Evolutionary conservation across 352 stramenopile genomes (phyloP).

Genomic region (Phytophthora melonis): DNA sequence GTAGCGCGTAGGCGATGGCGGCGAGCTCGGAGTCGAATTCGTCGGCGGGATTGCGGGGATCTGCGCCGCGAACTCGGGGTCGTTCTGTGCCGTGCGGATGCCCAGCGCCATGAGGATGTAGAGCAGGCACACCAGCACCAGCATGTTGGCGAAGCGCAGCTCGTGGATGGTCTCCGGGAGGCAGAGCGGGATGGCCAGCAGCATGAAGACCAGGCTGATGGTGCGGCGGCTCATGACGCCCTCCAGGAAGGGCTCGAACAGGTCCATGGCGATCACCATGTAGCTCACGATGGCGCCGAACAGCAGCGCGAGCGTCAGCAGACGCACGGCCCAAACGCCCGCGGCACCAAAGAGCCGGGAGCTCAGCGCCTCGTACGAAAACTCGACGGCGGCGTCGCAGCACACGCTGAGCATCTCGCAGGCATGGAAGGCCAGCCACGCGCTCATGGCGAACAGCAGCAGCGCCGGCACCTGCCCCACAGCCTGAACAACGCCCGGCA

Average conservation of each 20-base stretch:
- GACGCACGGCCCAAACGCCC: constrained; percentile 76
- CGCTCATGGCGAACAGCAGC: constrained; percentile 62
- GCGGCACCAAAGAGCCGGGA: constrained; percentile 73
- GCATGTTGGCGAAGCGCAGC: constrained; percentile 81
- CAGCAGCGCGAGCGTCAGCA: constrained; percentile 78
- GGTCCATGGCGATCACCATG: constrained; percentile 88
- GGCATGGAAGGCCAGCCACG: constrained; percentile 71
- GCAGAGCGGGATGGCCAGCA: constrained; percentile 78
- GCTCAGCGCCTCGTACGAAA: constrained; percentile 86
- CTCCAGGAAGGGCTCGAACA: constrained; percentile 81
- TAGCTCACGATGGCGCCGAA: constrained; percentile 87
- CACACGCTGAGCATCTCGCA: constrained; percentile 79
- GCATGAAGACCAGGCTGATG: constrained; percentile 71
- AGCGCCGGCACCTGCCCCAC: constrained; percentile 62
- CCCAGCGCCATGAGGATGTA: constrained; percentile 82
- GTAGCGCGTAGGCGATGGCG: constrained; percentile 74
- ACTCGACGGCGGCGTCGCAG: constrained; percentile 71
- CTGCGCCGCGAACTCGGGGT: constrained; percentile 49
- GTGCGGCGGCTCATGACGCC: constrained; percentile 63
- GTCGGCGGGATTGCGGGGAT: constrained; percentile 51
- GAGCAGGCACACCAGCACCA: constrained; percentile 80
- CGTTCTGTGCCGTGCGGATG: constrained; percentile 55
- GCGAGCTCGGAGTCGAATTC: constrained; percentile 71
- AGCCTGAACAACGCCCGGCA: constrained; percentile 72
- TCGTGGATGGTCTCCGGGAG: constrained; percentile 87